Base-by-base conservation (phyloP, 345 rosid genomes). In the Limnanthes douglasii region DNA sequence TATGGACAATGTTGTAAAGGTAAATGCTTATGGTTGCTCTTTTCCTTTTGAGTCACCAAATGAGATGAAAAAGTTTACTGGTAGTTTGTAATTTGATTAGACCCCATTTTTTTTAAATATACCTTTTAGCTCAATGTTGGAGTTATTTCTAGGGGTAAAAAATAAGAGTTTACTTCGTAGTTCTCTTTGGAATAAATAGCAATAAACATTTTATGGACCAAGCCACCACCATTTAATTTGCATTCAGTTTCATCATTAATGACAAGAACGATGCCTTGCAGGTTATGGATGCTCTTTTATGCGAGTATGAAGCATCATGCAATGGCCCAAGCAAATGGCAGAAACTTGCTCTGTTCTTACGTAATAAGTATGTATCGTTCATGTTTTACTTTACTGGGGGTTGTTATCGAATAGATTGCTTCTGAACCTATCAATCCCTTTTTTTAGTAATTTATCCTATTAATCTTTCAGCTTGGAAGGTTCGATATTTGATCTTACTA, bases 311-410 rank as follows among this genome's bases (percentile, higher is more conserved):
- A 33, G 62, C 60, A 36, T 65, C 78, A 16, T 70, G 72, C 52
- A 80, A 71, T 64, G 96, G 96, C 39, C 96, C 94, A 1, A 74
- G 73, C 17, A 85, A 92, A 57, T 92, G 96, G 94, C 78, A 81
- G 69, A 92, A 85, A 64, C 62, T 85, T 53, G 83, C 76, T 2
- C 56, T 41, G 30, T 92, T 78, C 70, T 76, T 85, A 41, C n/a
- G n/a, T 88, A 81, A 34, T 93, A 78, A 61, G 85, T 96, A 96
- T 85, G 34, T 43, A 53, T 17, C 2, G 27, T 5, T 5, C 42
- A 7, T 6, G 11, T 17, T 46, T 8, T 28, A 16, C 6, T 12
- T n/a, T 31, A 33, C 32, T 21, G 18, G 14, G 6, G 40, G 23
- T 30, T 11, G 20, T 37, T n/a, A 40, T 39, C 12, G 6, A 6